A percentile compares a stretch with the other conserved stretches of the same genome.
Conservation (phyloP, 352 stramenopile genomes). For the Globisporangium yorkense region DNA sequence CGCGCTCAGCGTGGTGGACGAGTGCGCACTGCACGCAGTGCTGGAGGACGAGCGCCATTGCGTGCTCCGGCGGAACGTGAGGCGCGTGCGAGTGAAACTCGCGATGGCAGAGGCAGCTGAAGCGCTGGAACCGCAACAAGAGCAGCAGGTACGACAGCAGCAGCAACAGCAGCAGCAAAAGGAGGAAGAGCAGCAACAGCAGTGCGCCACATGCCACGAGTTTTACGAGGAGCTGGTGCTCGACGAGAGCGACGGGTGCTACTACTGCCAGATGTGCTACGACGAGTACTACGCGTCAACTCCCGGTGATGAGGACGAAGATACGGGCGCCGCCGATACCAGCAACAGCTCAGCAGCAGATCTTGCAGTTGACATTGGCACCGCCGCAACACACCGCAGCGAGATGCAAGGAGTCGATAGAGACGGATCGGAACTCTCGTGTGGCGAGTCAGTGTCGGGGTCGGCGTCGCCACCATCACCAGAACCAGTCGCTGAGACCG, state of each 20-base stretch:
- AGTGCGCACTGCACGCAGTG: constrained; percentile 22
- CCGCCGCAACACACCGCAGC: neutral
- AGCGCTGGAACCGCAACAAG: too few species aligned
- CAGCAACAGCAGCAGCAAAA: neutral
- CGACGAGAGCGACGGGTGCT: constrained; percentile 55
- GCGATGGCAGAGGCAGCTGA: constrained; percentile 3
- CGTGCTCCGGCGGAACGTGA: constrained; percentile 23
- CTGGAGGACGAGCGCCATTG: constrained; percentile 16
- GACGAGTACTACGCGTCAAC: constrained; percentile 57
- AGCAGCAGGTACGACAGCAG: constrained; percentile 4
- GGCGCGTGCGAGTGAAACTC: constrained; percentile 13
- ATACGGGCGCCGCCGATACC: neutral
- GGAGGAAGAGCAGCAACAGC: neutral
- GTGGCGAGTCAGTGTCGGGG: neutral
- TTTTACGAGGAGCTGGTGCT: constrained; percentile 26
- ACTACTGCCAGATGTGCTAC: constrained; percentile 66
- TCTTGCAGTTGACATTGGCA: neutral
- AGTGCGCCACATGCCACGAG: constrained; percentile 51
- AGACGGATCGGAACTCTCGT: too few species aligned
- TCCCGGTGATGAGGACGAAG: neutral
- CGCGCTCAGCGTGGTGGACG: constrained; percentile 37
- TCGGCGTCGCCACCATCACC: neutral
- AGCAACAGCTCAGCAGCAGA: neutral
- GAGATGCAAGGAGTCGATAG: neutral
- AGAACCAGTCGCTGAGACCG: neutral